Percentiles rank a stretch among this genome's conserved stretches.
These are phyloP conservation scores for Cercophora newfieldiana DNA, from an alignment of 495 filamentous ascomycete species.

Conservation along the genomic window DNA sequence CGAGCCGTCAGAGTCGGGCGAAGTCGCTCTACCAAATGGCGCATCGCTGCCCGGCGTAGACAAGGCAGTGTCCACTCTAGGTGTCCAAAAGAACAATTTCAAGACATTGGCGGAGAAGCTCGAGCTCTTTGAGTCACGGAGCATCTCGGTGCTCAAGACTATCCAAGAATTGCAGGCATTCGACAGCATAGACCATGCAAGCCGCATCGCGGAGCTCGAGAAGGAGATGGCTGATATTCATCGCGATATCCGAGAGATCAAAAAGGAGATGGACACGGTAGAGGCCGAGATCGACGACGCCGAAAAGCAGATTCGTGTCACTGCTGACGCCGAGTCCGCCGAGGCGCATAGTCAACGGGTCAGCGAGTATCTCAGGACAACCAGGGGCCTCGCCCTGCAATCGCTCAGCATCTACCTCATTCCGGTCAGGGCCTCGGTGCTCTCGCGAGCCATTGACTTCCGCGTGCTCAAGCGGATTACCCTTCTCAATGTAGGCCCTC, in stretches of 20 bases:
- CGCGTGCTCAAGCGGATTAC: conserved; percentile 52
- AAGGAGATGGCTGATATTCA: conserved; percentile 16
- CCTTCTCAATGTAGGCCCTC: conserved; percentile 61
- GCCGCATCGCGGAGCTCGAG: conserved; percentile 20
- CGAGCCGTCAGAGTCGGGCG: conserved; percentile 12
- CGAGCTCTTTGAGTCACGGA: conserved; percentile 20
- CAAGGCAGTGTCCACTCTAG: conserved; percentile 17
- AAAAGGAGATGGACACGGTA: conserved; percentile 25
- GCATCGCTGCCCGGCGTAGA: neutral
- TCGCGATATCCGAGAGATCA: conserved; percentile 24
- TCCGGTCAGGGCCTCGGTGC: conserved; percentile 54
- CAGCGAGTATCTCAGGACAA: conserved; percentile 53
- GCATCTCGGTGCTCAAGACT: conserved; percentile 21
- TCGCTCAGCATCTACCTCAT: conserved; percentile 57
- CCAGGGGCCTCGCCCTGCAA: conserved; percentile 54
- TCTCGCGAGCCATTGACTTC: conserved; percentile 55
- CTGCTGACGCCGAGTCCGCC: neutral
- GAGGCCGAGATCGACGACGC: conserved; percentile 28
- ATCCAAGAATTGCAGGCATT: conserved; percentile 19
- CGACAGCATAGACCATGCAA: conserved; percentile 2
- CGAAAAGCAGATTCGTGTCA: conserved; percentile 15
- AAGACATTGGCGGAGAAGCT: conserved; percentile 28
- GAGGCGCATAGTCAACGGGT: conserved; percentile 30
- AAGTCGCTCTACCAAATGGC: conserved; percentile 5
- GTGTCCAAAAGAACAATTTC: conserved; percentile 25